A percentile compares a stretch with the other conserved stretches of the same genome.
Evolutionary conservation across 345 rosid genomes (phyloP).

Genomic region (Rhizophora apiculata): DNA sequence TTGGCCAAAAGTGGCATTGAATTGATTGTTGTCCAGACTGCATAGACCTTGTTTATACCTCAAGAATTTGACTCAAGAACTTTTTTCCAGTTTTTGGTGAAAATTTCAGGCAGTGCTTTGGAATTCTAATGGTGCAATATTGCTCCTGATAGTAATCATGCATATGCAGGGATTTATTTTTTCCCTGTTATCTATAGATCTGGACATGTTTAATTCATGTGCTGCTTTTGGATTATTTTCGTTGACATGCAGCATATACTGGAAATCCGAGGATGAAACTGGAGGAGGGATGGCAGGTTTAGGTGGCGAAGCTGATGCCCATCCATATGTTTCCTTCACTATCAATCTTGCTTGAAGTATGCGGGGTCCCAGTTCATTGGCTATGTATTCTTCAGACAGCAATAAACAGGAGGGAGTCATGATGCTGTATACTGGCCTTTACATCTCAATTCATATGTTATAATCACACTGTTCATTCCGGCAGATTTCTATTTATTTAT

Average conservation of each 20-base stretch:
- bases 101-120: too few species aligned
- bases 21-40: not conserved
- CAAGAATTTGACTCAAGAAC: not conserved
- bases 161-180: too few species aligned
- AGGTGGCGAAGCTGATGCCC: slow-evolving; percentile 70
- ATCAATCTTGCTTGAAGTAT: slow-evolving; percentile 67
- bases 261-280: slow-evolving; percentile 88
- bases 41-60: not conserved
- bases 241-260: slow-evolving; percentile 59
- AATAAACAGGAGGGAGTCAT: slow-evolving; percentile 28
- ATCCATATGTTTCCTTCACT: slow-evolving; percentile 92
- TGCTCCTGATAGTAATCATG: too few species aligned
- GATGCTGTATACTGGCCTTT: slow-evolving; percentile 36
- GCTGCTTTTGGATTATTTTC: not conserved
- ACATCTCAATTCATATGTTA: slow-evolving; percentile 40
- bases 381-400: slow-evolving; percentile 16
- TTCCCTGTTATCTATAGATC: not conserved
- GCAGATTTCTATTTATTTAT: slow-evolving; percentile 4
- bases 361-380: slow-evolving; percentile 1
- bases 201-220: not conserved
- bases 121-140: too few species aligned
- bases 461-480: slow-evolving; percentile 16
- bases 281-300: slow-evolving; percentile 72
- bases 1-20: not conserved
- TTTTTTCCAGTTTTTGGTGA: not conserved